A percentile compares a stretch with the other conserved stretches of the same genome.
These are phyloP conservation scores for Pichia membranifaciens DNA, from an alignment of 805 yeast genomes.

Conservation along the genomic window DNA sequence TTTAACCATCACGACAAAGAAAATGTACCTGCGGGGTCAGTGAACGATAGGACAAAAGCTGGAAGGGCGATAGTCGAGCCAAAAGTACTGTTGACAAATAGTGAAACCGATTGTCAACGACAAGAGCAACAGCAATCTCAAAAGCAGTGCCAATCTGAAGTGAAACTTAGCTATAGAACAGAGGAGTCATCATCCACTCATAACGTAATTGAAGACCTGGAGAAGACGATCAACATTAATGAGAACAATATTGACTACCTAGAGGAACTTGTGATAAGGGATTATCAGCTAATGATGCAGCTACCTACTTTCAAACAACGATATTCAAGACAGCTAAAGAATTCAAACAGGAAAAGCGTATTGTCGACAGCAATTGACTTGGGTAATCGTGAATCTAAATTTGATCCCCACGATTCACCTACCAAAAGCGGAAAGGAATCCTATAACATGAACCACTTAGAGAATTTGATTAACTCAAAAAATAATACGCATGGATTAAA, in stretches of 20 bases:
- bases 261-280: slow-evolving; percentile 67
- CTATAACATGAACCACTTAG: background rate
- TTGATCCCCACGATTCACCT: slow-evolving; percentile 21
- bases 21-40: background rate
- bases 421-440: slow-evolving; percentile 10
- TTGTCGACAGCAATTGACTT: slow-evolving; percentile 19
- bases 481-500: background rate
- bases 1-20: slow-evolving; percentile 5
- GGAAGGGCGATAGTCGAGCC: background rate
- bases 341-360: slow-evolving; percentile 19
- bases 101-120: background rate
- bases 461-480: slow-evolving; percentile 1
- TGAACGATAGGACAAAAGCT: background rate
- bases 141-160: too few relatives aligned
- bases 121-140: background rate
- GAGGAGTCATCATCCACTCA: background rate
- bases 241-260: slow-evolving; percentile 49
- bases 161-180: background rate
- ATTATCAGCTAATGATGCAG: slow-evolving; percentile 42
- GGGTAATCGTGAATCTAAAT: slow-evolving; percentile 14
- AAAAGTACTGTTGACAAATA: background rate
- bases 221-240: slow-evolving; percentile 4
- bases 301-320: slow-evolving; percentile 18
- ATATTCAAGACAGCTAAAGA: slow-evolving; percentile 22
- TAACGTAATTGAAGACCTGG: slow-evolving; percentile 9